A percentile compares a stretch with the other conserved stretches of the same genome.
Conservation (phyloP, 2,329 filamentous ascomycete genomes). For the Leptoxyphium fumago region DNA sequence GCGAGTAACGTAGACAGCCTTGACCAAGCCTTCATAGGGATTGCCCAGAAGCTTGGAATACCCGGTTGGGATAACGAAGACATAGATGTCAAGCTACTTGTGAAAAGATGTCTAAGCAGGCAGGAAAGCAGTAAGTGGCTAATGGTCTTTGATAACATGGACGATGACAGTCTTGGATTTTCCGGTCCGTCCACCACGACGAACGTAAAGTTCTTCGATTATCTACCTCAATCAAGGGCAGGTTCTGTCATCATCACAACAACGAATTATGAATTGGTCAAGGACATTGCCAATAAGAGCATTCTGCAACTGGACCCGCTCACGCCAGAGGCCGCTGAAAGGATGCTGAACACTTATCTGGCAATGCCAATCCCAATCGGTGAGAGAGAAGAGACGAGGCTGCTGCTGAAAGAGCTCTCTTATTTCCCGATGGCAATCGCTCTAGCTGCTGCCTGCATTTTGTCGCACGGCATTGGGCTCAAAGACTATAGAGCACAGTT, state of each 20-base stretch:
- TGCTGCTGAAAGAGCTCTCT: neutral
- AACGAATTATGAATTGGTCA: constrained; percentile 9
- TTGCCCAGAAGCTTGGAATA: constrained; percentile 14
- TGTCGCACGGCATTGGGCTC: neutral
- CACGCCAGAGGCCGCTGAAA: constrained; percentile 4
- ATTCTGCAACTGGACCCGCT: constrained; percentile 6
- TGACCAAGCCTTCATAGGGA: constrained; percentile 13
- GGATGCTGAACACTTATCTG: neutral
- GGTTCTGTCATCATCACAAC: constrained; percentile 19
- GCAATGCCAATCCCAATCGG: neutral
- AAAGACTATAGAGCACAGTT: neutral
- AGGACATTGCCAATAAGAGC: neutral
- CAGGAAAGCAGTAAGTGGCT: constrained; percentile 15
- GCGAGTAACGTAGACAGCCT: constrained; percentile 13
- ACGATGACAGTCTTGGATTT: constrained; percentile 5
- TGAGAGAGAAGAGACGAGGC: neutral
- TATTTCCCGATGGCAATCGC: neutral
- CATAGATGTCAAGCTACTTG: constrained; percentile 12
- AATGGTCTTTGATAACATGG: constrained; percentile 20
- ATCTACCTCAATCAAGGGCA: constrained; percentile 2
- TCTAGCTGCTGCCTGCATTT: neutral
- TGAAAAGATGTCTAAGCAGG: constrained; percentile 14
- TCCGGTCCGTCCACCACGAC: neutral
- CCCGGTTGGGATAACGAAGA: constrained; percentile 13
- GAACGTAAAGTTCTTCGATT: neutral